Evolutionary conservation across 2,329 filamentous ascomycete genomes (phyloP), one percentile per base, ranked within the genome.

Genomic region (Colletotrichum orbiculare): DNA sequence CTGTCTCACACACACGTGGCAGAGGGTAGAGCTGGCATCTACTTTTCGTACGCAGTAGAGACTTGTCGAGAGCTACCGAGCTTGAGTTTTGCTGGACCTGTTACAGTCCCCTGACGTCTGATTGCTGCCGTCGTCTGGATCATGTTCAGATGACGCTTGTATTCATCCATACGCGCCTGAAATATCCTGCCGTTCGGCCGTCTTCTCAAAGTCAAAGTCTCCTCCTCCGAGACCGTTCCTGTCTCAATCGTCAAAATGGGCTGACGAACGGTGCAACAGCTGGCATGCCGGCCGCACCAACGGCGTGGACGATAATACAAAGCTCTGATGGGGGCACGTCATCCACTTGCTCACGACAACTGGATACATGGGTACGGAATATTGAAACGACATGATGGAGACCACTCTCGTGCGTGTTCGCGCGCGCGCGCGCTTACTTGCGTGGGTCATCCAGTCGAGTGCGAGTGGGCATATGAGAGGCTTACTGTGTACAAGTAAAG

Each of bases 371-470:
- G 39, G 48, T 38, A 52, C 38, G 25, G 39, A 13, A 25, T 11
- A 43, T 65, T 61, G 52, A 65, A 62, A 65, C 62, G 37, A 25
- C 39, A 11, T 3, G 10, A 11, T 42, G 43, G 17, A 46, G 58
- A 13, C 43, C 8, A n/a, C 35, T 6, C n/a, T 37, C n/a, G 10
- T 35, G n/a, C 25, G n/a, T 15, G 3, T 42, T 42, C 10, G 15
- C 49, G 54, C 41, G 56, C 52, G 45, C 52, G 33, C 55, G 54
- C 25, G n/a, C n/a, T 34, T 52, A 59, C 33, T 7, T 59, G 56
- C 33, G 48, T 34, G 34, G 53, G 42, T 41, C 60, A 47, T 38
- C 39, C 54, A 25, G 3, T 5, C 4, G 4, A 25, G 25, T 5
- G 25, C 54, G 47, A 47, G 55, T 46, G 57, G 49, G 60, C 42